A percentile compares a stretch with the other conserved stretches of the same genome.
These are phyloP conservation scores for Cucurbita maxima DNA, from an alignment of 306 rosid species.

Conservation along the genomic window DNA sequence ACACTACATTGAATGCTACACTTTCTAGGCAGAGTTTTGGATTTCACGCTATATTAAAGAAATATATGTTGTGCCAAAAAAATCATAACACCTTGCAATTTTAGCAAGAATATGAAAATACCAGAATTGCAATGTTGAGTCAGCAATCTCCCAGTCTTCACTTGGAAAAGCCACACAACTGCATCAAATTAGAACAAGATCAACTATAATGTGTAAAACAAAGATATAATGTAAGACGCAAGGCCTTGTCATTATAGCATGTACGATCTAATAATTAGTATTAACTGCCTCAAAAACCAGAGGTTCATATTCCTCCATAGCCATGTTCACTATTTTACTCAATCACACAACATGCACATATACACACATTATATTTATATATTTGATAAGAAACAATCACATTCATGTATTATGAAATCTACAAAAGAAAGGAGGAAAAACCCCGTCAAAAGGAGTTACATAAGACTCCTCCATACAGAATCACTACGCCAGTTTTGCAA, in stretches of 20 bases:
- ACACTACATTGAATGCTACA: no score
- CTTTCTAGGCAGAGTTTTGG: no score
- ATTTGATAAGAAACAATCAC: background rate
- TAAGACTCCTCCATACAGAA: no score
- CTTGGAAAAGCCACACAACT: constrained; percentile 88
- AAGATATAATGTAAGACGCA: background rate
- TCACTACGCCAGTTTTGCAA: no score
- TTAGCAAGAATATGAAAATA: constrained; percentile 20
- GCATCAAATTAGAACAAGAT: constrained; percentile 11
- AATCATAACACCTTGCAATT: background rate
- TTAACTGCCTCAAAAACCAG: background rate
- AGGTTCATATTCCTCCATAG: background rate
- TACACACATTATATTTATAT: background rate
- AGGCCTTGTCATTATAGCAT: background rate
- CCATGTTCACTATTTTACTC: background rate
- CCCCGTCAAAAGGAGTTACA: background rate
- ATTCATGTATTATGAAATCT: background rate
- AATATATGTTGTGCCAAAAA: background rate
- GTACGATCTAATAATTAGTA: background rate
- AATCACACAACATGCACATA: background rate
- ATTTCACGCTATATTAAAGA: background rate
- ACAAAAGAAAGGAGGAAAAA: background rate
- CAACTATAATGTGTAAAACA: background rate
- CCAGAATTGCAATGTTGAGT: constrained; percentile 91
- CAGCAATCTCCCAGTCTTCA: constrained; percentile 97